Evolutionary conservation across 2,329 filamentous ascomycete genomes (phyloP).

Genomic region (Trichoderma atroviride): DNA sequence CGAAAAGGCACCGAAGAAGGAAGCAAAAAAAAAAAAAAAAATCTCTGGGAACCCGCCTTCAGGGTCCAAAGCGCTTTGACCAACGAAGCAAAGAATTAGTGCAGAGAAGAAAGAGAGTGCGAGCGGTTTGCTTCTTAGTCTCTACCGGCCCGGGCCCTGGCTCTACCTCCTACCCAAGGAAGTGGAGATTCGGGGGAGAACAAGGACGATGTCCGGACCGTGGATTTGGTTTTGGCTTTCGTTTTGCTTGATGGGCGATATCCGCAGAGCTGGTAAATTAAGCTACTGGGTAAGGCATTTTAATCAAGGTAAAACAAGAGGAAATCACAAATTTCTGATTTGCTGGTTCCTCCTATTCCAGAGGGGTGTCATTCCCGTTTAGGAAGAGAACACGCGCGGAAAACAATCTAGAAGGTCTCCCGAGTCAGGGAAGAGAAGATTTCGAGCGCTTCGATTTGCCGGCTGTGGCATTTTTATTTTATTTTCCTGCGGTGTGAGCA

Average conservation of each 20-base stretch:
- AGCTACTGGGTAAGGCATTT: conserved; percentile 7
- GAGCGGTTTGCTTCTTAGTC: background rate
- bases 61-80: background rate
- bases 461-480: background rate
- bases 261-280: conserved; percentile 6
- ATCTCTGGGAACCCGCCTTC: background rate
- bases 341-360: background rate
- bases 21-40: background rate
- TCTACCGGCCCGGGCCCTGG: conserved; percentile 15
- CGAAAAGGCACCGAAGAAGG: conserved; percentile 17
- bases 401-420: background rate
- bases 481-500: conserved; percentile 7
- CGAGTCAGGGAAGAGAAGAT: background rate
- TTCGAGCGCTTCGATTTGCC: background rate
- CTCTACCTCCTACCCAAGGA: background rate
- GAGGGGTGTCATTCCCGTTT: background rate
- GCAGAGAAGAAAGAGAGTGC: background rate
- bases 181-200: background rate
- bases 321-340: background rate
- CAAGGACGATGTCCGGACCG: too few relatives aligned
- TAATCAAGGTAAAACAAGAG: background rate
- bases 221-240: background rate
- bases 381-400: background rate
- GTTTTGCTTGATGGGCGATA: background rate
- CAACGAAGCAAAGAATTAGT: background rate